A percentile compares a stretch with the other conserved stretches of the same genome.
Evolutionary conservation across 1,139 yeast species (phyloP).

Genomic region (Geotrichum phurueaensis): DNA sequence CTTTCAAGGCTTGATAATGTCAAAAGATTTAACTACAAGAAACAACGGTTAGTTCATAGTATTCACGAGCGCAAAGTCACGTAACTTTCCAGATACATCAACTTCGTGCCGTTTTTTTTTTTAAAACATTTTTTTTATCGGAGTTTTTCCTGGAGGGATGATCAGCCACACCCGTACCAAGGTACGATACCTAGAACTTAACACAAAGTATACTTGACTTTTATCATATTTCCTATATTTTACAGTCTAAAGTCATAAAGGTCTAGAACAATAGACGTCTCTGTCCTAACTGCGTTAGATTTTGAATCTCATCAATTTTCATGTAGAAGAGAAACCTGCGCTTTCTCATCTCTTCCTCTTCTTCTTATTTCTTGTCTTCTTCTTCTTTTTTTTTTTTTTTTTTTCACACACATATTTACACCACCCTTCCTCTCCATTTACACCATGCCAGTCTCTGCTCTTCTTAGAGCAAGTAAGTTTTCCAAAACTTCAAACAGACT

Average conservation of each 20-base stretch:
- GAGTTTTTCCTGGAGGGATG: neutral
- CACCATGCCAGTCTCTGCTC: constrained; percentile 7
- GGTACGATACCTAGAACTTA: neutral
- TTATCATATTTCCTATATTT: neutral
- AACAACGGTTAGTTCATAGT: too few species aligned
- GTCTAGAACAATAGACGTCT: neutral
- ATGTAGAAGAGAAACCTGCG: neutral
- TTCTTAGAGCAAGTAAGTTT: constrained; percentile 10
- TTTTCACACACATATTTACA: neutral
- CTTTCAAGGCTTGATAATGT: too few species aligned
- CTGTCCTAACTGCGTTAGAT: neutral
- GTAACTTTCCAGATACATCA: too few species aligned
- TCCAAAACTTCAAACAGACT: neutral
- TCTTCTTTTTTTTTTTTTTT: neutral
- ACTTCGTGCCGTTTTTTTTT: neutral
- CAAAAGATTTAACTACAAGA: too few species aligned
- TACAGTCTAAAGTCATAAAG: neutral
- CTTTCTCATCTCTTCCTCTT: neutral
- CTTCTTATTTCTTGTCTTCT: neutral
- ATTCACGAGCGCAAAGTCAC: too few species aligned
- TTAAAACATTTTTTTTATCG: neutral
- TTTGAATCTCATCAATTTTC: neutral
- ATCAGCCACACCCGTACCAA: neutral
- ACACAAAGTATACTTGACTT: neutral
- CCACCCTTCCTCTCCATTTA: neutral